Conservation (phyloP, 352 stramenopile genomes). For the Pythium oligandrum region DNA sequence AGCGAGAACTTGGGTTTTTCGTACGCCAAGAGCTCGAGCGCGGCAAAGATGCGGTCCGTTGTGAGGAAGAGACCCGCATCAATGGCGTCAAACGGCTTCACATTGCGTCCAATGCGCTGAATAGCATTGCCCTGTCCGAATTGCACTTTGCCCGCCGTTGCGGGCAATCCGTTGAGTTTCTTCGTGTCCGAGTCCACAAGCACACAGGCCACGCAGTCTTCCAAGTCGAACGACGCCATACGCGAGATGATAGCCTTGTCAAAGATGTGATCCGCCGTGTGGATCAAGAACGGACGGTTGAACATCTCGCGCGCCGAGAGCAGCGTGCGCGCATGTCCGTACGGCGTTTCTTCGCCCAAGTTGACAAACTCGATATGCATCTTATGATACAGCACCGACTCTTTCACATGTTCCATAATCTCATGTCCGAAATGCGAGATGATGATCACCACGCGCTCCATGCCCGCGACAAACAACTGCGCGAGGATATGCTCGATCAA, state of each 20-base stretch:
- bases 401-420: conserved; percentile 77
- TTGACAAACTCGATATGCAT: conserved; percentile 84
- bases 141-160: conserved; percentile 67
- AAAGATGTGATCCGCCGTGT: conserved; percentile 84
- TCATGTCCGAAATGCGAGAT: conserved; percentile 78
- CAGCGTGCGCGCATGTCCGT: conserved; percentile 68
- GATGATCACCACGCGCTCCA: conserved; percentile 81
- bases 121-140: conserved; percentile 48
- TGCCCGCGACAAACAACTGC: conserved; percentile 76
- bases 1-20: conserved; percentile 84
- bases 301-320: conserved; percentile 79
- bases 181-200: conserved; percentile 66
- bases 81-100: conserved; percentile 74
- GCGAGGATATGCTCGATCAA: conserved; percentile 79
- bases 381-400: conserved; percentile 67
- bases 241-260: conserved; percentile 66
- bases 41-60: conserved; percentile 63
- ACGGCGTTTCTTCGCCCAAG: conserved; percentile 69
- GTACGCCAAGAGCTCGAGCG: conserved; percentile 79
- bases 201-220: conserved; percentile 70
- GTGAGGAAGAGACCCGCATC: conserved; percentile 76
- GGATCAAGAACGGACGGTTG: conserved; percentile 76
- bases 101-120: conserved; percentile 55
- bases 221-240: conserved; percentile 65
- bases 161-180: conserved; percentile 49